Percentiles rank a stretch among this genome's conserved stretches.
Conservation (phyloP, 345 rosid genomes). For the Leavenworthia alabamica region DNA sequence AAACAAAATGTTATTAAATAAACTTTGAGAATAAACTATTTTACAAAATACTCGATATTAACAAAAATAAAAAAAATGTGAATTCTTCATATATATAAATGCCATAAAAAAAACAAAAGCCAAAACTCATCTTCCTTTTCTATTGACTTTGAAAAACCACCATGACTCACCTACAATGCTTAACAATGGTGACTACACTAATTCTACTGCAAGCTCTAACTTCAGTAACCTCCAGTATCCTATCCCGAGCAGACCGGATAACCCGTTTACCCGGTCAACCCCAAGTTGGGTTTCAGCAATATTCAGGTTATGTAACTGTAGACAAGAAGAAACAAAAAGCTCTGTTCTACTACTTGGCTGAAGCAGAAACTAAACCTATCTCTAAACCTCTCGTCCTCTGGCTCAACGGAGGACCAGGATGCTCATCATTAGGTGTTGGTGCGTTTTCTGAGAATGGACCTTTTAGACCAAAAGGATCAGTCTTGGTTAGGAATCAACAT, state of each 20-base stretch:
- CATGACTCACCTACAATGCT: background rate
- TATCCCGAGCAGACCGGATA: slow-evolving; percentile 38
- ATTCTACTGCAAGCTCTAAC: slow-evolving; percentile 8
- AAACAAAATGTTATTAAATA: background rate
- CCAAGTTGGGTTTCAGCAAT: slow-evolving; percentile 60
- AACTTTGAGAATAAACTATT: background rate
- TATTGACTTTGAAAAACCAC: background rate
- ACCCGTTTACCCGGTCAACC: slow-evolving; percentile 80
- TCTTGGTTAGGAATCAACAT: slow-evolving; percentile 60
- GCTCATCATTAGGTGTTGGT: slow-evolving; percentile 95
- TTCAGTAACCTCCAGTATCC: background rate
- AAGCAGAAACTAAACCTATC: slow-evolving; percentile 67
- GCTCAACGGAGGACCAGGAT: slow-evolving; percentile 96
- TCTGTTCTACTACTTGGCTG: slow-evolving; percentile 91
- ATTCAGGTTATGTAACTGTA: slow-evolving; percentile 80
- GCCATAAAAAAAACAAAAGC: background rate
- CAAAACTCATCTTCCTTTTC: background rate
- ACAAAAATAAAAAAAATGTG: background rate
- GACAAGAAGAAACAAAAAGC: slow-evolving; percentile 67
- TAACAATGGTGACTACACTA: background rate
- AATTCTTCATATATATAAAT: too few species aligned
- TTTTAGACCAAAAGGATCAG: slow-evolving; percentile 76
- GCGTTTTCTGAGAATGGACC: slow-evolving; percentile 97
- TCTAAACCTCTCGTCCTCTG: slow-evolving; percentile 94
- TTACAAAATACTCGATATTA: slow-evolving; percentile 9